Evolutionary conservation across 371 early-diverging fungal species (phyloP), one percentile per base, ranked within the genome.

Genomic region (Lichtheimia hyalospora): DNA sequence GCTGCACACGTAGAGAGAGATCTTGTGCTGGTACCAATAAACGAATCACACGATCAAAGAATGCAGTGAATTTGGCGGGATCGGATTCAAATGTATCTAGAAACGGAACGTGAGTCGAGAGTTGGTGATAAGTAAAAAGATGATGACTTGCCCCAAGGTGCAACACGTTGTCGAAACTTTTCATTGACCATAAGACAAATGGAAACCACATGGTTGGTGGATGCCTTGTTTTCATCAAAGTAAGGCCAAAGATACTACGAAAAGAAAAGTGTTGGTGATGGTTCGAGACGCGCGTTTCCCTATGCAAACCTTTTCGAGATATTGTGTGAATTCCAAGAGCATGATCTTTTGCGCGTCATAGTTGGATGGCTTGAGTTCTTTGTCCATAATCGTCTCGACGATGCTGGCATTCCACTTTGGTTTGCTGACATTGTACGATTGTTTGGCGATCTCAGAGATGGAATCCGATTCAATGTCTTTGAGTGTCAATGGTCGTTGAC

Each of bases 141-240:
- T 2, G 1, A 51, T 51, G 14, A 27, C 28, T 59, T 82, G 79
- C 83, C 83, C 86, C 87, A 89, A 3, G 79, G 74, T 13, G 83
- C 58, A 41, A 88, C 82, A 14, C 83, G 75, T 55, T 89, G 80
- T 14, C 87, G 85, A 62, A 82, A 84, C 73, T 95, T 96, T 66
- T 95, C 95, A 69, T 91, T 93, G n/a, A 93, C 71, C 71, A 94
- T 79, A 43, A 93, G 64, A 13, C 92, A 86, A n/a, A 95, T 88
- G 4, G 93, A 88, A 7, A 95, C 55, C 10, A 88, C 71, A 57
- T 91, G 88, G 23, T 78, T 71, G 25, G 84, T 60, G 3, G 84
- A 61, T 2, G 87, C 72, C 8, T 68, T 66, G 21, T 69, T 54
- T 14, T 56, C 65, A 24, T 74, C 71, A 62, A 76, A 93, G 64